These are phyloP conservation scores for Ligustrum vulgare DNA, from an alignment of 257 asterid species.

Conservation along the genomic window DNA sequence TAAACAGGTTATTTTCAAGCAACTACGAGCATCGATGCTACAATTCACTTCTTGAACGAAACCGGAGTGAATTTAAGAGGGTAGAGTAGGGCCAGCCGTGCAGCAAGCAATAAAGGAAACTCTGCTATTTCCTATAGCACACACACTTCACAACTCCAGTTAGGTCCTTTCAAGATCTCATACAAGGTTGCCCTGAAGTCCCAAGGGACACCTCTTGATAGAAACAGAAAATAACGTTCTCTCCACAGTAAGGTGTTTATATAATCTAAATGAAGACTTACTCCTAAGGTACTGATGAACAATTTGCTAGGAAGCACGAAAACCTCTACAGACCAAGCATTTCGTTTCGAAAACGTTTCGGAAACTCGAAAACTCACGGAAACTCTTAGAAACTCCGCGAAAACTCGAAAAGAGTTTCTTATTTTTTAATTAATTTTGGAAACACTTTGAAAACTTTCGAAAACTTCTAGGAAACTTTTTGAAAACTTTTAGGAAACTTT, in stretches of 20 bases:
- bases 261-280: constrained; percentile 20
- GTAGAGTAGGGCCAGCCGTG: neutral
- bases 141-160: neutral
- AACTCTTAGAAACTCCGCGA: no score
- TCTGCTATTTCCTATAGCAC: neutral
- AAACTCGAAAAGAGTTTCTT: no score
- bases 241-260: neutral
- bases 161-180: constrained; percentile 5
- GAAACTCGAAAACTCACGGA: no score
- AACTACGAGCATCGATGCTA: neutral
- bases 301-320: no score
- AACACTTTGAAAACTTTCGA: no score
- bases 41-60: neutral
- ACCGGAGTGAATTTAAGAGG: neutral
- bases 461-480: no score
- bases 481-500: no score
- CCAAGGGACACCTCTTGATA: neutral
- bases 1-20: neutral
- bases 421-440: no score
- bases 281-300: constrained; percentile 19
- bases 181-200: constrained; percentile 12
- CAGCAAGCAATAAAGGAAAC: neutral
- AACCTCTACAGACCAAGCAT: no score
- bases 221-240: neutral
- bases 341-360: no score